Percentiles rank a stretch among this genome's conserved stretches.
These are phyloP conservation scores for Xylaria flabelliformis DNA, from an alignment of 495 filamentous ascomycete genomes.

Conservation along the genomic window DNA sequence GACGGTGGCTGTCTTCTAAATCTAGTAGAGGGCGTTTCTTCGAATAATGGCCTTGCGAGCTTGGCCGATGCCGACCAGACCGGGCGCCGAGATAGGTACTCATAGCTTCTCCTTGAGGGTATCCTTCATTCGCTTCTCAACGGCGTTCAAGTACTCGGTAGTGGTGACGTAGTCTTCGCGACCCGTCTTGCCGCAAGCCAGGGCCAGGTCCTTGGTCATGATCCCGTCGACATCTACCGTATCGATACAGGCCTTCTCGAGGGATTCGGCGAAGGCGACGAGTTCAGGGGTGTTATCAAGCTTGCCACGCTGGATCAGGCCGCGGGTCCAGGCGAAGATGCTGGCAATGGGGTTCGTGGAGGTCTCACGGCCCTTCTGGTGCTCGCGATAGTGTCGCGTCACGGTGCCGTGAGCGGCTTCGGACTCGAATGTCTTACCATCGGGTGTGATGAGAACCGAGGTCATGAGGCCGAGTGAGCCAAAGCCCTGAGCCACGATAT, in stretches of 20 bases:
- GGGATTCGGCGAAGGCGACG: constrained; percentile 83
- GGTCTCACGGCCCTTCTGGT: constrained; percentile 95
- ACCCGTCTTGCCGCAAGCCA: constrained; percentile 85
- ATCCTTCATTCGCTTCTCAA: constrained; percentile 82
- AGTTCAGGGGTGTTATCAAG: constrained; percentile 89
- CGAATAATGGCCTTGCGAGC: background rate
- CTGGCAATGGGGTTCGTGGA: constrained; percentile 98
- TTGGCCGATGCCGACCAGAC: background rate
- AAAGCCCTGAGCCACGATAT: constrained; percentile 97
- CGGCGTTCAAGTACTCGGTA: constrained; percentile 82
- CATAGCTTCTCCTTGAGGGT: constrained; percentile 61
- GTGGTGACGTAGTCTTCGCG: constrained; percentile 88
- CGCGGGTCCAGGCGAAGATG: constrained; percentile 98
- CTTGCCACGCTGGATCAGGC: constrained; percentile 88
- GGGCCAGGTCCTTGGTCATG: constrained; percentile 98
- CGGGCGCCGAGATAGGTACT: constrained; percentile 4
- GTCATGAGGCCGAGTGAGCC: constrained; percentile 98
- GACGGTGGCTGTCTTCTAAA: background rate
- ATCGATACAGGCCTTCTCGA: constrained; percentile 94
- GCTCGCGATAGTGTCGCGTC: constrained; percentile 96
- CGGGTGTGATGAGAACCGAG: constrained; percentile 92
- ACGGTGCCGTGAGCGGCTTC: constrained; percentile 99
- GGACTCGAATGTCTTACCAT: constrained; percentile 93
- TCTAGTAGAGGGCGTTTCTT: background rate
- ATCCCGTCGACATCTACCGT: constrained; percentile 91